Evolutionary conservation across 2,329 filamentous ascomycete species (phyloP).

Genomic region (Xylariaceae sp.): DNA sequence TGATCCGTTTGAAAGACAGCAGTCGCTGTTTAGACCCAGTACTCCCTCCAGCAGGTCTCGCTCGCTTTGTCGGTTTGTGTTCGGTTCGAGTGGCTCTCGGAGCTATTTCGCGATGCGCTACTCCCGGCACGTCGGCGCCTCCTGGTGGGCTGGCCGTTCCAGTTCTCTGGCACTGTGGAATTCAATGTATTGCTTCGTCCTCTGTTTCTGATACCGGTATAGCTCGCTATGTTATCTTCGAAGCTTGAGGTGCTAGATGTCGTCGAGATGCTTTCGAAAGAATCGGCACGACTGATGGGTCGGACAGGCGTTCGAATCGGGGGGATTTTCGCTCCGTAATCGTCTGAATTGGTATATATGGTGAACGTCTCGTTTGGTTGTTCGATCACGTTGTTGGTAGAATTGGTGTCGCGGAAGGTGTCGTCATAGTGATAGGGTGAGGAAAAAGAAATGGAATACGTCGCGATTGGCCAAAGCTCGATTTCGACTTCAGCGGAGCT

Average conservation of each 20-base stretch:
- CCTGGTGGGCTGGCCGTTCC: constrained; percentile 1
- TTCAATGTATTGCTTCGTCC: not conserved
- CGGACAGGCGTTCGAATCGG: not conserved
- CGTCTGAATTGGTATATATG: not conserved
- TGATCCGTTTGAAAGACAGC: not conserved
- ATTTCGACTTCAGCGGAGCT: constrained; percentile 4
- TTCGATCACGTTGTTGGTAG: not conserved
- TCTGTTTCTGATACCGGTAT: not conserved
- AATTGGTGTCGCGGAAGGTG: not conserved
- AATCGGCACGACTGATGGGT: constrained; percentile 11
- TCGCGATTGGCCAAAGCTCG: constrained; percentile 16
- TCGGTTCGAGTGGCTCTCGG: not conserved
- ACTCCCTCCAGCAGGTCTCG: constrained; percentile 21
- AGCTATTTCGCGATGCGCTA: no score
- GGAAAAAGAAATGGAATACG: constrained; percentile 4
- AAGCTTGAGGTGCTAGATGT: not conserved
- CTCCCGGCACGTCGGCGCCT: not conserved
- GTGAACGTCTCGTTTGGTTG: not conserved
- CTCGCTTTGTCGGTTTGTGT: constrained; percentile 10
- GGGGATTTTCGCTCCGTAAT: not conserved
- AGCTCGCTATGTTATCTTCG: constrained; percentile 2
- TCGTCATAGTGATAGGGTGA: not conserved
- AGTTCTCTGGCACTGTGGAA: not conserved
- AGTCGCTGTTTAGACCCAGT: constrained; percentile 16
- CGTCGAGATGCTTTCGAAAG: constrained; percentile 11